Evolutionary conservation across 768 basidiomycete genomes (phyloP).

Genomic region (Pisolithus tinctorius): DNA sequence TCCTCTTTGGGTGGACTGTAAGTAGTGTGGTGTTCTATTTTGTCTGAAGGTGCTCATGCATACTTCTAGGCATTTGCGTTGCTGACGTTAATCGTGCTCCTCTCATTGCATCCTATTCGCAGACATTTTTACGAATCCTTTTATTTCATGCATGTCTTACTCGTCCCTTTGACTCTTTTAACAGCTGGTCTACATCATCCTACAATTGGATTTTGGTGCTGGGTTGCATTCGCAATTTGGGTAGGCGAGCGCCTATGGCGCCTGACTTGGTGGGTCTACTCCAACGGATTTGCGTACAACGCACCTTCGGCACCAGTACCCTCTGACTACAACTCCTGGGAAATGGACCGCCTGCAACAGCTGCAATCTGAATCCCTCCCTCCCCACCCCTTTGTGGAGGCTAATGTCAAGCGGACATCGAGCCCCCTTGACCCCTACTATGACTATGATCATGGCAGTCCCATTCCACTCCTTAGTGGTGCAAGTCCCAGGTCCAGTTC

Average conservation of each 20-base stretch:
- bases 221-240: constrained; percentile 58
- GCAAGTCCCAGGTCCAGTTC: neutral
- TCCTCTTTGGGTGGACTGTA: constrained; percentile 57
- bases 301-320: neutral
- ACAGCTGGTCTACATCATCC: constrained; percentile 64
- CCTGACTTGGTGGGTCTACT: constrained; percentile 45
- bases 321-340: constrained; percentile 12
- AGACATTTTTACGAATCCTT: constrained; percentile 55
- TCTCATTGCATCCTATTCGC: constrained; percentile 47
- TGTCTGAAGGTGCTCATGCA: constrained; percentile 1
- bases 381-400: constrained; percentile 1
- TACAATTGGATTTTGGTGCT: constrained; percentile 61
- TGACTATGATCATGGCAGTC: constrained; percentile 11
- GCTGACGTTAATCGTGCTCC: constrained; percentile 46
- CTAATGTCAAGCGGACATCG: constrained; percentile 3
- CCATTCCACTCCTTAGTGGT: neutral
- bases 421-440: constrained; percentile 23
- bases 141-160: constrained; percentile 56
- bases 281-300: constrained; percentile 47
- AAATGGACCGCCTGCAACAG: constrained; percentile 16
- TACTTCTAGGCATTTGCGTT: constrained; percentile 44
- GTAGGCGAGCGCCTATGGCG: constrained; percentile 54
- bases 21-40: constrained; percentile 15
- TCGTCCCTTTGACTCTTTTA: constrained; percentile 56
- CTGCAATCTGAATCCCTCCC: constrained; percentile 2